Percentiles rank a stretch among this genome's conserved stretches.
Conservation (phyloP, 1,284 basidiomycete species). For the Cutaneotrichosporon sp. region DNA sequence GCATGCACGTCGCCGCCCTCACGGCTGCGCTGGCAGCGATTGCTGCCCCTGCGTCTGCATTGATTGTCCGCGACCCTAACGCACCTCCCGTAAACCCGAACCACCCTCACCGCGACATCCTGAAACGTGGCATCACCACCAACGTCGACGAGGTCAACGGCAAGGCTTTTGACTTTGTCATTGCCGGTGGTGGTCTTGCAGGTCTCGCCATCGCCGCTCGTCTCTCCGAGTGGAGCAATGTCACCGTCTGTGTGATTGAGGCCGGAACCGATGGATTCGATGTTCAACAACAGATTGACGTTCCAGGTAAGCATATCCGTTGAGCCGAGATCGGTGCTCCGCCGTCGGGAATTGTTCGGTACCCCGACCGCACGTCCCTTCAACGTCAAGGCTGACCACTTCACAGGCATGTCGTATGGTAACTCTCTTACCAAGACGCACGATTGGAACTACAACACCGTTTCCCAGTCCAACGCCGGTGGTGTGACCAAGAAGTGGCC, state of each 20-base stretch:
- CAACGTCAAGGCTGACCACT: background rate
- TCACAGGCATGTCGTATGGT: constrained; percentile 41
- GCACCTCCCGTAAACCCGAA: constrained; percentile 18
- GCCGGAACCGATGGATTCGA: constrained; percentile 61
- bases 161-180: constrained; percentile 44
- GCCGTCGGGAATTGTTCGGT: background rate
- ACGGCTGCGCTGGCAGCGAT: constrained; percentile 10
- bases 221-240: constrained; percentile 63
- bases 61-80: background rate
- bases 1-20: background rate
- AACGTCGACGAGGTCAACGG: constrained; percentile 27
- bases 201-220: constrained; percentile 67
- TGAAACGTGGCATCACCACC: constrained; percentile 32
- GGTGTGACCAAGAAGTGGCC: constrained; percentile 52
- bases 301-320: constrained; percentile 45
- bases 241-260: constrained; percentile 68
- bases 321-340: no score
- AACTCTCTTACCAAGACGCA: constrained; percentile 51
- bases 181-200: constrained; percentile 60
- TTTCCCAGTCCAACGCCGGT: constrained; percentile 49
- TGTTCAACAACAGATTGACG: constrained; percentile 49
- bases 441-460: constrained; percentile 62
- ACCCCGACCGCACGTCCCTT: no score
- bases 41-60: background rate
- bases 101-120: constrained; percentile 29